phyloP scores from a whole-genome alignment of 2,329 filamentous ascomycete genomes.

The Hyphodiscus sp. region DNA sequence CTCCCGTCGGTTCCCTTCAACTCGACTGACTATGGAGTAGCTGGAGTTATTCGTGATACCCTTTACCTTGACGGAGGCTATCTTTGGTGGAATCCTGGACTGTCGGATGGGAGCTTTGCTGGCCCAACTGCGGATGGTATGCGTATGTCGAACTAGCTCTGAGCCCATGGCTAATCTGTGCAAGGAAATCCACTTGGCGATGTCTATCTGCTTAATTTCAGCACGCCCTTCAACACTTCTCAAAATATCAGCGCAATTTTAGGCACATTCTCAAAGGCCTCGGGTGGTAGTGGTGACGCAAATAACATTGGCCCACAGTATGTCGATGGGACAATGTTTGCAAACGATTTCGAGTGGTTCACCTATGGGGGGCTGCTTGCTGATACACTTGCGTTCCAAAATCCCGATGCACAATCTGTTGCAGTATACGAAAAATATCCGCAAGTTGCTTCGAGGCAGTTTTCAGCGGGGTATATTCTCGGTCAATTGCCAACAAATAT shows the following conservation, averaged over 20 bases:
- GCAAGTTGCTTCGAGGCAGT: slow-evolving; percentile 42
- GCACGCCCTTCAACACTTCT: slow-evolving; percentile 44
- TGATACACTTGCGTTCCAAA: slow-evolving; percentile 30
- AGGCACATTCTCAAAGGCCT: slow-evolving; percentile 40
- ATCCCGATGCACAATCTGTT: slow-evolving; percentile 38
- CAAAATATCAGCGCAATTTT: slow-evolving; percentile 50
- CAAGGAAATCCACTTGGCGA: slow-evolving; percentile 46
- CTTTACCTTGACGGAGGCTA: slow-evolving; percentile 60
- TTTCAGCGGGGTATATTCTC: slow-evolving; percentile 38
- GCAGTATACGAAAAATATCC: slow-evolving; percentile 47
- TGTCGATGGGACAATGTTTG: slow-evolving; percentile 56
- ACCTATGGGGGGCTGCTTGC: slow-evolving; percentile 54
- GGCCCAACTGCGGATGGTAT: slow-evolving; percentile 36
- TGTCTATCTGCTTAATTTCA: slow-evolving; percentile 54
- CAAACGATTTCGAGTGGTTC: slow-evolving; percentile 56
- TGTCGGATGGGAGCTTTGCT: slow-evolving; percentile 38
- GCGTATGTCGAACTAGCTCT: slow-evolving; percentile 13
- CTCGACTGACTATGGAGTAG: slow-evolving; percentile 34
- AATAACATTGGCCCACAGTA: slow-evolving; percentile 51
- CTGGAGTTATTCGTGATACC: slow-evolving; percentile 51
- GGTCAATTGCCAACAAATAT: slow-evolving; percentile 38
- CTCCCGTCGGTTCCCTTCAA: background rate
- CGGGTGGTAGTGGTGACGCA: slow-evolving; percentile 34
- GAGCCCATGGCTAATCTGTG: slow-evolving; percentile 5
- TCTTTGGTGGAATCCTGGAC: slow-evolving; percentile 45